A percentile compares a stretch with the other conserved stretches of the same genome.
phyloP scores from a whole-genome alignment of 2,329 filamentous ascomycete genomes.

The Cordyceps pruinosa region DNA sequence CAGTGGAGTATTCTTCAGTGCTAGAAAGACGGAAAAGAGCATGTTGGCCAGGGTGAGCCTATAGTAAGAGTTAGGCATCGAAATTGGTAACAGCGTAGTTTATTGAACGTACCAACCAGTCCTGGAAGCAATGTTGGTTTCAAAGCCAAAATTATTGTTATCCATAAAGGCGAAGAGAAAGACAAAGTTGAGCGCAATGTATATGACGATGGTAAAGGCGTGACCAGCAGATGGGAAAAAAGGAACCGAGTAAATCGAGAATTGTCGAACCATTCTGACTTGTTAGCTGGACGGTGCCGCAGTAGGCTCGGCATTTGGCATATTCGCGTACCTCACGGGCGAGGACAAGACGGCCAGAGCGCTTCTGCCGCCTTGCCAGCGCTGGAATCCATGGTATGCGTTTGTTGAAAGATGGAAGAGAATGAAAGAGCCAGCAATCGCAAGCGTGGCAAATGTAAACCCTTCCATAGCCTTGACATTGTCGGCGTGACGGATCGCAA shows the following conservation, averaged over 20 bases:
- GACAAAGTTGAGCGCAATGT: conserved; percentile 28
- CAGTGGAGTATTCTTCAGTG: conserved; percentile 53
- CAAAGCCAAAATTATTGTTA: conserved; percentile 22
- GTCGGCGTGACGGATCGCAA: neutral
- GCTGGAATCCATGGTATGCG: neutral
- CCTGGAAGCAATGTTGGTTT: conserved; percentile 31
- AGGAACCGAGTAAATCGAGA: conserved; percentile 21
- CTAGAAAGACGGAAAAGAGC: conserved; percentile 45
- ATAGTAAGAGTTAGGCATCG: neutral
- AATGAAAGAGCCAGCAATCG: neutral
- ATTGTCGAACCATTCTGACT: conserved; percentile 22
- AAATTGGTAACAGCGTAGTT: too few species aligned
- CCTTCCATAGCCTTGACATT: conserved; percentile 7
- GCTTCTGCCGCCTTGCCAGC: neutral
- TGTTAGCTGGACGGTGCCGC: neutral
- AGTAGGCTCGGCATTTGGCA: neutral
- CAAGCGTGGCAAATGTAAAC: conserved; percentile 1
- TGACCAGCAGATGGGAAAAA: conserved; percentile 29
- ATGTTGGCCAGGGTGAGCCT: conserved; percentile 41
- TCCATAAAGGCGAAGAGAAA: conserved; percentile 29
- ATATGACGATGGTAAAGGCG: conserved; percentile 22
- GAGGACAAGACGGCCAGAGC: neutral
- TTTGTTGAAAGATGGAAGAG: neutral
- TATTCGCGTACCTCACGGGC: neutral
- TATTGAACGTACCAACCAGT: conserved; percentile 30